Base-by-base conservation (phyloP, 75 land plant genomes). In the Gnetum montanum region DNA sequence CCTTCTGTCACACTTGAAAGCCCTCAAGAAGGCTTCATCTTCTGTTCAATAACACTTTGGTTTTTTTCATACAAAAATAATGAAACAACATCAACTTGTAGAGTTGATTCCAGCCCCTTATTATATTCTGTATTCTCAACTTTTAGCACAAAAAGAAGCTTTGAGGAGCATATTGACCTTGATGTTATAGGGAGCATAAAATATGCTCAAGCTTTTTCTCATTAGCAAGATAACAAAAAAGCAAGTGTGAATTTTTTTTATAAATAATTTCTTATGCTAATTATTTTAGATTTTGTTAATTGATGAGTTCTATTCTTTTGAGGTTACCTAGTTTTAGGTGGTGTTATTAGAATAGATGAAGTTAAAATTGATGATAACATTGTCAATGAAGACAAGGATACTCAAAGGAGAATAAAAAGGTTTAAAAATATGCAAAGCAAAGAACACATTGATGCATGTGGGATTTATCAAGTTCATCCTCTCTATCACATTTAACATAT, bases 101-200 rank as follows among this genome's bases (percentile, higher is more conserved):
- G 98, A 94, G 65, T 41, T 94, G 34, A 87, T 94, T 52, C 96
- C 98, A 27, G 74, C 98, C 56, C 85, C 98, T 36, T 81, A 89
- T 16, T 94, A 85, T 63, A 73, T 89, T 49, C 47, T 89, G 20
- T 93, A 79, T 51, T 75, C 90, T 22, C 88, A 94, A 62, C 53
- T 94, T 4, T 31, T 80, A 59, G 83, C 98, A 2, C 85, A 83
- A 33, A 88, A 85, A 59, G 98, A 94, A 49, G 88, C 96, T 7
- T 94, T 71, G 84, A 66, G 26, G 96, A 85, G 58, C 57, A 68
- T 45, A 76, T 94, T 69, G 98, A 94, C 6, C 37, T 94, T 52
- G 98, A 94, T 49, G 83, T 94, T 26, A 23, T 72, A 10, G 98
- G 98, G 69, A 89, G 84, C 68, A 64, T 79, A 29, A 89, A 89